These are phyloP conservation scores for Coniochaeta ligniaria DNA, from an alignment of 2,329 filamentous ascomycete species.

Conservation along the genomic window DNA sequence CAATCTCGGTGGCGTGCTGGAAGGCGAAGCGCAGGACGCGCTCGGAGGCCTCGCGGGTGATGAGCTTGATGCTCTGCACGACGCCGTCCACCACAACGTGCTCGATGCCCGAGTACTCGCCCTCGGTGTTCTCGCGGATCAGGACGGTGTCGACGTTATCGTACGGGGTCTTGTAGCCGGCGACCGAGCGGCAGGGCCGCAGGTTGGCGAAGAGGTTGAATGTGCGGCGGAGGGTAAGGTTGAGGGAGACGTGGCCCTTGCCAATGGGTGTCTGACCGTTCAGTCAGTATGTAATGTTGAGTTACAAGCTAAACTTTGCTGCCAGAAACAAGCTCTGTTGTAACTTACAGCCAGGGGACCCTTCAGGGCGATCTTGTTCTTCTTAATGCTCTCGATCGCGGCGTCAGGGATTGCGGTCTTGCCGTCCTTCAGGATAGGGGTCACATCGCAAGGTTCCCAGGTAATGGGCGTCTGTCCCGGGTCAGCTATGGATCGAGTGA, in stretches of 20 bases:
- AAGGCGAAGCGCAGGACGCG: slow-evolving; percentile 95
- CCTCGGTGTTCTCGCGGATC: slow-evolving; percentile 99
- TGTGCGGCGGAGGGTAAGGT: slow-evolving; percentile 94
- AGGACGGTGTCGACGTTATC: slow-evolving; percentile 94
- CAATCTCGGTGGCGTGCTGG: slow-evolving; percentile 91
- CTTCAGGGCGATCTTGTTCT: slow-evolving; percentile 97
- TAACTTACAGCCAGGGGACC: slow-evolving; percentile 82
- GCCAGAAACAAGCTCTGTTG: background rate
- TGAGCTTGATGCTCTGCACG: slow-evolving; percentile 99
- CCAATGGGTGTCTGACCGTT: slow-evolving; percentile 73
- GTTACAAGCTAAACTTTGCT: background rate
- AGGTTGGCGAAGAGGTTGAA: slow-evolving; percentile 99
- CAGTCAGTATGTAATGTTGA: slow-evolving; percentile 8
- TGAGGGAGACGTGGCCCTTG: slow-evolving; percentile 98
- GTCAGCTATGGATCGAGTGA: slow-evolving; percentile 16
- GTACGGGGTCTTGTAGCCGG: slow-evolving; percentile 97
- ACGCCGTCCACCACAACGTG: slow-evolving; percentile 97
- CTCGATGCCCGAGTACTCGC: slow-evolving; percentile 99
- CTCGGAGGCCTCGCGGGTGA: slow-evolving; percentile 90
- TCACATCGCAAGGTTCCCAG: slow-evolving; percentile 97
- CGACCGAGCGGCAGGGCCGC: slow-evolving; percentile 93
- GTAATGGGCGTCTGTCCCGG: slow-evolving; percentile 69
- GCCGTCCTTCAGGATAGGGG: slow-evolving; percentile 86
- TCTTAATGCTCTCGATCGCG: slow-evolving; percentile 87
- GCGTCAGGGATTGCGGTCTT: slow-evolving; percentile 91